A percentile compares a stretch with the other conserved stretches of the same genome.
phyloP scores from a whole-genome alignment of 2,329 filamentous ascomycete genomes.

The Diaporthe amygdali region DNA sequence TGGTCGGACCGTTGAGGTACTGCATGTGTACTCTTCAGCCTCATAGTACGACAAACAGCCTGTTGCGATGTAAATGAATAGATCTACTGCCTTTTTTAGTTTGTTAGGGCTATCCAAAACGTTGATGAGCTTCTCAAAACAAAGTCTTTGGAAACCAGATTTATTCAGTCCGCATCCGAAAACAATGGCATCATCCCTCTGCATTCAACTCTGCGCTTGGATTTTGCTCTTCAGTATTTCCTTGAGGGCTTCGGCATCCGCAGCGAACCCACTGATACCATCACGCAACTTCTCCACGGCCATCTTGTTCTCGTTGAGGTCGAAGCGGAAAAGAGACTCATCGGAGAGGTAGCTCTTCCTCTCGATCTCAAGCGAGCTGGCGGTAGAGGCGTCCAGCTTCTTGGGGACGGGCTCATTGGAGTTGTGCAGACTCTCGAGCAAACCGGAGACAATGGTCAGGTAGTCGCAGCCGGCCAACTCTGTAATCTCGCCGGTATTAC shows the following conservation, averaged over 20 bases:
- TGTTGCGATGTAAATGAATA: too few relatives aligned
- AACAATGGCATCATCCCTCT: too few relatives aligned
- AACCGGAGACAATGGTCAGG: slow-evolving; percentile 94
- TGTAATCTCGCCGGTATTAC: slow-evolving; percentile 94
- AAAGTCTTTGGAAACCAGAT: too few relatives aligned
- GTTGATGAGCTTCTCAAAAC: too few relatives aligned
- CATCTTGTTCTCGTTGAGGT: slow-evolving; percentile 99
- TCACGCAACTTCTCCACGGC: slow-evolving; percentile 98
- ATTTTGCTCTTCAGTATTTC: slow-evolving; percentile 90
- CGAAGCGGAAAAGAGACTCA: slow-evolving; percentile 93
- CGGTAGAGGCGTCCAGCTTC: slow-evolving; percentile 82
- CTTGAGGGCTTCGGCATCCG: slow-evolving; percentile 94
- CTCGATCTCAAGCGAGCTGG: slow-evolving; percentile 73
- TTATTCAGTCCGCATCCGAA: too few relatives aligned
- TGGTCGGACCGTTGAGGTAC: too few relatives aligned
- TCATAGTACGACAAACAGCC: too few relatives aligned
- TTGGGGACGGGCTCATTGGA: slow-evolving; percentile 81
- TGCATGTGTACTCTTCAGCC: too few relatives aligned
- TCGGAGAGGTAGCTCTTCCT: slow-evolving; percentile 91
- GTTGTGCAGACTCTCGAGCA: slow-evolving; percentile 93
- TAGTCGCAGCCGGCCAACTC: slow-evolving; percentile 99
- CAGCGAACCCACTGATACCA: slow-evolving; percentile 99
- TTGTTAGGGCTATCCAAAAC: too few relatives aligned
- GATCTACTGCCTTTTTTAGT: too few relatives aligned
- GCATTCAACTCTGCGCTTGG: slow-evolving; percentile 17